phyloP scores from a whole-genome alignment of 305 asterid genomes.

The Fraxinus floribunda region DNA sequence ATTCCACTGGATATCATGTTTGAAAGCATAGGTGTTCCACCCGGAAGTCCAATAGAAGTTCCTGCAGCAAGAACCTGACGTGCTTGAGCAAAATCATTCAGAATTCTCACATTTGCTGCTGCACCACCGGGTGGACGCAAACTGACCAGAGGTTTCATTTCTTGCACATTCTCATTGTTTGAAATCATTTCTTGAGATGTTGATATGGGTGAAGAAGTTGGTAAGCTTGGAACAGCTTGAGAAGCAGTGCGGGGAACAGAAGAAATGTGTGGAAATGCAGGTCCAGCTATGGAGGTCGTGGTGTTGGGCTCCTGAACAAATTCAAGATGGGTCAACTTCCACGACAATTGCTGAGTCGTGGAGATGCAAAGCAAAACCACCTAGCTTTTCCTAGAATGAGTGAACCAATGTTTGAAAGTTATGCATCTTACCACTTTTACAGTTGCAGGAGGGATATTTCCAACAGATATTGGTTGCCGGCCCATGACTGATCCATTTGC shows the following conservation, averaged over 20 bases:
- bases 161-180: conserved; percentile 63
- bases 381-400: conserved; percentile 8
- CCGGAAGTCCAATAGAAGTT: conserved; percentile 73
- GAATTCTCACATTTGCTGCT: conserved; percentile 82
- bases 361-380: conserved; percentile 2
- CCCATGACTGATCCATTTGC: conserved; percentile 59
- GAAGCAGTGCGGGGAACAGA: conserved; percentile 68
- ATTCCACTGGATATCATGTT: conserved; percentile 89
- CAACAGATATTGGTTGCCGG: conserved; percentile 61
- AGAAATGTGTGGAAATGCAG: conserved; percentile 64
- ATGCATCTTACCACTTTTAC: conserved; percentile 74
- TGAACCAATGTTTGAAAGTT: conserved; percentile 4
- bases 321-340: conserved; percentile 2
- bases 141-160: conserved; percentile 65
- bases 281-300: conserved; percentile 51
- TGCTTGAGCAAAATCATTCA: conserved; percentile 90
- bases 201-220: conserved; percentile 80
- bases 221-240: conserved; percentile 63
- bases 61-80: conserved; percentile 80
- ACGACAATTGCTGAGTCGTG: neutral
- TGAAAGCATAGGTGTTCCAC: conserved; percentile 83
- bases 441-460: conserved; percentile 67
- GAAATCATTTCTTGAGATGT: conserved; percentile 67
- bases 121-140: conserved; percentile 69
- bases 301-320: conserved; percentile 75